Base-by-base conservation (phyloP, 2,329 filamentous ascomycete genomes). In the Apiospora kogelbergensis region DNA sequence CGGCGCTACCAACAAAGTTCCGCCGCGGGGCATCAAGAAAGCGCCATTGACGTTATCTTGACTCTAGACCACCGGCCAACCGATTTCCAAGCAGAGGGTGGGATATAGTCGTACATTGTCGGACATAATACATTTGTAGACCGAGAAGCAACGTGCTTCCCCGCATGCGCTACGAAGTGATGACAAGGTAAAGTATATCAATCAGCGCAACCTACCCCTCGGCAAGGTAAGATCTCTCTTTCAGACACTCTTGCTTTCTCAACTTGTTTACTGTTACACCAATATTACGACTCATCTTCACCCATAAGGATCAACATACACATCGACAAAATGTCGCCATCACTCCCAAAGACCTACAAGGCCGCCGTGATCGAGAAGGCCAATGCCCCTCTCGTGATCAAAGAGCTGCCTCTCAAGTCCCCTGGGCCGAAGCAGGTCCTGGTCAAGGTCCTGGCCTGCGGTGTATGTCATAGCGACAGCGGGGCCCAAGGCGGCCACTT, bases 371-470 rank as follows among this genome's bases (percentile, higher is more conserved):
- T 93, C 73, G 84, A 86, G 68, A 82, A 84, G 69, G 77, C 81
- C 33, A 84, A 85, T 68, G 80, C 79, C 2, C 84, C 88, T 0
- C 83, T 91, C 72, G 80, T 80, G 2, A 81, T 94, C 71, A 85
- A 89, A 72, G 86, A 93, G 3, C 75, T 90, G 4, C 82, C 85
- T 22, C 82, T 94, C 48, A 82, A 85, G 69, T 76, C 82, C 42
- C 90, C 91, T 1, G 80, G 83, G 7, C 76, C 82, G 0, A 85
- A 86, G 22, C 83, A 93, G 74, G 81, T 94, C 2, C 85, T 94
- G 33, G 84, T 93, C 78, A 93, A 93, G 77, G 86, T 93, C 2
- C 81, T 89, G 10, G 91, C 91, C 6, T 93, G 89, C 73, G 92
- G 92, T 57, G 86, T 95, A 65, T 94, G 92, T 78, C 90, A 89